Percentiles rank a stretch among this genome's conserved stretches.
phyloP scores from a whole-genome alignment of 768 basidiomycete genomes.

The Omphalotus guepiniiformis region DNA sequence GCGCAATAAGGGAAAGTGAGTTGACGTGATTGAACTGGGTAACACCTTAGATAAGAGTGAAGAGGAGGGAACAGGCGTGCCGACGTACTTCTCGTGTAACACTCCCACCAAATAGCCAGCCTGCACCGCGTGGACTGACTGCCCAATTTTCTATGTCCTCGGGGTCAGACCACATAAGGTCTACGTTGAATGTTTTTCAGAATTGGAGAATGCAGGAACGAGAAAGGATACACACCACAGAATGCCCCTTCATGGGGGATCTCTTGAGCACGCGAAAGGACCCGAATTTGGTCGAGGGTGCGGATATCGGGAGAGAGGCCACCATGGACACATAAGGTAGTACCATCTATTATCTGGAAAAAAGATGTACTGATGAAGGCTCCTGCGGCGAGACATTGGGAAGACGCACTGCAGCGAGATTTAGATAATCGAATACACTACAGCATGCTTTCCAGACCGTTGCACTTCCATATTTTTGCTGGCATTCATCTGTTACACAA shows the following conservation, averaged over 20 bases:
- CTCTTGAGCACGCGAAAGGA: slow-evolving; percentile 91
- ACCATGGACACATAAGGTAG: slow-evolving; percentile 91
- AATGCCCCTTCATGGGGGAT: slow-evolving; percentile 99
- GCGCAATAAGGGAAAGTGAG: slow-evolving; percentile 79
- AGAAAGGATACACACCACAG: slow-evolving; percentile 62
- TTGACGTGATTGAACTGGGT: slow-evolving; percentile 92
- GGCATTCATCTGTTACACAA: slow-evolving; percentile 75
- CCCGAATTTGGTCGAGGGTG: slow-evolving; percentile 91
- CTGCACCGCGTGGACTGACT: slow-evolving; percentile 92
- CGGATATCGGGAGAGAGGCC: slow-evolving; percentile 95
- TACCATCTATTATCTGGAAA: slow-evolving; percentile 86
- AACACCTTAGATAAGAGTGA: neutral
- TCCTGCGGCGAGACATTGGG: neutral
- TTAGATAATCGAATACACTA: slow-evolving; percentile 92
- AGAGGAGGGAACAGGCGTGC: neutral
- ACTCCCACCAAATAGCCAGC: slow-evolving; percentile 87
- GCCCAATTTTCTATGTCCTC: slow-evolving; percentile 92
- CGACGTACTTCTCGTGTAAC: slow-evolving; percentile 75
- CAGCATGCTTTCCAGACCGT: slow-evolving; percentile 98
- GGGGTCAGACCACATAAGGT: slow-evolving; percentile 98
- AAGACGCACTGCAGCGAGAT: slow-evolving; percentile 79
- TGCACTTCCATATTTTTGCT: slow-evolving; percentile 95
- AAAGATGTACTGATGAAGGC: neutral
- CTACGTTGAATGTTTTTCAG: slow-evolving; percentile 32
- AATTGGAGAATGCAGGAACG: no score